Evolutionary conservation across 495 filamentous ascomycete genomes (phyloP), one percentile per base, ranked within the genome.

Genomic region (Endocarpon pusillum): DNA sequence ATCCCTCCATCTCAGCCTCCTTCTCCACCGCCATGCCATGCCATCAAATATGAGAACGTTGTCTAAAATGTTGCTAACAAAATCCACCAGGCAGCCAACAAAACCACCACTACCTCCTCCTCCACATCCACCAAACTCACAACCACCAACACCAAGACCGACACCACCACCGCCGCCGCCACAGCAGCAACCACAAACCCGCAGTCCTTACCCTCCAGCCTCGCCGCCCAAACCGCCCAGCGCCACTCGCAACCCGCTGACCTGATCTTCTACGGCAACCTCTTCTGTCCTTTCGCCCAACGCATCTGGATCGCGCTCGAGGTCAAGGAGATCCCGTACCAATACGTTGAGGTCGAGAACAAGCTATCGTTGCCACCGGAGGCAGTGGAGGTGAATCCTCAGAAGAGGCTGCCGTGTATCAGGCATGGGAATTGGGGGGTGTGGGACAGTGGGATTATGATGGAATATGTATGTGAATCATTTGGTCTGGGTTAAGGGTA

Each of bases 231-330:
- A 29, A 94, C 87, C n/a, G 83, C 67, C 3, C 67, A 70, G 45
- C 73, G 66, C 21, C 86, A 81, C 44, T 63, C 67, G 10, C 69
- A 73, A 39, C 77, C 81, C 3, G 53, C 70, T 34, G 74, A 76
- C 15, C 55, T 94, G 24, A 89, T 86, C 55, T 57, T 96, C 4
- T 93, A 75, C 55, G 82, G 83, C 28, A 81, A 77, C 47, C 91
- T 84, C 55, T 94, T 93, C 53, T 94, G 86, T 48, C 74, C 76
- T 3, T 94, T 93, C 52, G 84, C 89, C 1, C 86, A 94, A 55
- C 75, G 87, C 9, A 83, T 93, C 14, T 96, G 87, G 87, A 92
- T 96, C 42, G 75, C 87, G 4, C 62, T 96, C n/a, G 85, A 96
- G 53, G 56, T 73, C 33, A 94, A 93, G 50, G 66, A 71, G 3